Evolutionary conservation across 1,139 yeast species (phyloP), one percentile per base, ranked within the genome.

Genomic region (Taiozyma sp.): DNA sequence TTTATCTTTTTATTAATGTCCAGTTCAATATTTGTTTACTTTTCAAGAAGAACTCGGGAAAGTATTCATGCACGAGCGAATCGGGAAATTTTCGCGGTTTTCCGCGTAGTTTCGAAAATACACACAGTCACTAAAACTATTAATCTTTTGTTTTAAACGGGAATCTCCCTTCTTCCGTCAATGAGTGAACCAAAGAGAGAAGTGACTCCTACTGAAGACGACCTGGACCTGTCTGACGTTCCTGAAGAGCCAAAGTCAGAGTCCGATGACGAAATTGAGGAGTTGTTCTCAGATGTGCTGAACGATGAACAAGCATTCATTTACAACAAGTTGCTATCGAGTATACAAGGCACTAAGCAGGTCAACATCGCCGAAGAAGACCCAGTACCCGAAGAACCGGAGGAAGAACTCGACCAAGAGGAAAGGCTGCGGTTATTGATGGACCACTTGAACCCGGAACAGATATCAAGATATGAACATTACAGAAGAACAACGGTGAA

Each of bases 381-480:
- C 27, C 53, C 47, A 27, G 43, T 50, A 6, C 51, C 52, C 4
- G 59, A 58, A 19, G 64, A 59, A 28, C 68, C 66, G 4, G 64
- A 61, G 27, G 69, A 68, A 43, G 70, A 69, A 38, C 59, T 74
- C 38, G 70, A 69, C 42, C 76, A 75, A 22, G 75, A 72, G 49
- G 92, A 85, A 48, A 76, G 80, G 54, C 78, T 82, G 65, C 78
- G 87, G 57, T 63, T 91, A 29, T 70, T 92, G 55, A 78, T 91
- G 56, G 81, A 89, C 24, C 81, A 83, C 57, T 81, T 93, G 64
- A 84, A 87, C 53, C 81, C 80, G n/a, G 88, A 84, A 41, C 97
- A 93, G 65, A 85, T 89, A 85, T 84, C 84, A 54, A 70, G 97
- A 48, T 92, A 91, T 67, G 97, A 91, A 65, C 89, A 88, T 13